phyloP scores from a whole-genome alignment of 1,284 basidiomycete species.

The Ustilago sp. region DNA sequence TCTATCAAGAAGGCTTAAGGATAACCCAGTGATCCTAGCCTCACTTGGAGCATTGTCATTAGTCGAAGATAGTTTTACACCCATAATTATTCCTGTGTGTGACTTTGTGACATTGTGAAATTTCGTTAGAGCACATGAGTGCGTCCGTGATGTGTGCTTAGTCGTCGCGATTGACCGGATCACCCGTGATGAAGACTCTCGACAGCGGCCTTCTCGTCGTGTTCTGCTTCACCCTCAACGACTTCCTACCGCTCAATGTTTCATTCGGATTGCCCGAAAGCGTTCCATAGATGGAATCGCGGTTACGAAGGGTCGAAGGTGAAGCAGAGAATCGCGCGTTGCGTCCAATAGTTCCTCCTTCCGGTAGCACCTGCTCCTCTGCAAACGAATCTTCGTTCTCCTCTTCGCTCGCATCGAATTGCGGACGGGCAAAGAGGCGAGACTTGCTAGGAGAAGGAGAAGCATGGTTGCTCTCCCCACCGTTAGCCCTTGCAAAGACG shows the following conservation, averaged over 20 bases:
- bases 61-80: no score
- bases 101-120: background rate
- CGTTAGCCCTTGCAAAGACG: constrained; percentile 11
- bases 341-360: constrained; percentile 23
- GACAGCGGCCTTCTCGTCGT: constrained; percentile 36
- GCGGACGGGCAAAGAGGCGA: constrained; percentile 13
- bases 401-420: background rate
- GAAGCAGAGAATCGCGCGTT: constrained; percentile 16
- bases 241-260: constrained; percentile 48
- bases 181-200: constrained; percentile 52
- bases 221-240: background rate
- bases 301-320: background rate
- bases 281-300: constrained; percentile 28
- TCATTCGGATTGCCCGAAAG: constrained; percentile 30
- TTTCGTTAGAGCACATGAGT: background rate
- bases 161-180: constrained; percentile 37
- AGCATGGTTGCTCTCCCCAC: background rate
- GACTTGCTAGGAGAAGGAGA: constrained; percentile 18
- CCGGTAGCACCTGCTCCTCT: constrained; percentile 1
- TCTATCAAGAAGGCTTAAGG: constrained; percentile 36
- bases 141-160: background rate
- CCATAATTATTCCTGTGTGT: background rate
- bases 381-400: constrained; percentile 9
- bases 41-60: no score
- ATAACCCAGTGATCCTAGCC: no score